Conservation (phyloP, 2,329 filamentous ascomycete genomes). For the Aspergillus viridinutans region DNA sequence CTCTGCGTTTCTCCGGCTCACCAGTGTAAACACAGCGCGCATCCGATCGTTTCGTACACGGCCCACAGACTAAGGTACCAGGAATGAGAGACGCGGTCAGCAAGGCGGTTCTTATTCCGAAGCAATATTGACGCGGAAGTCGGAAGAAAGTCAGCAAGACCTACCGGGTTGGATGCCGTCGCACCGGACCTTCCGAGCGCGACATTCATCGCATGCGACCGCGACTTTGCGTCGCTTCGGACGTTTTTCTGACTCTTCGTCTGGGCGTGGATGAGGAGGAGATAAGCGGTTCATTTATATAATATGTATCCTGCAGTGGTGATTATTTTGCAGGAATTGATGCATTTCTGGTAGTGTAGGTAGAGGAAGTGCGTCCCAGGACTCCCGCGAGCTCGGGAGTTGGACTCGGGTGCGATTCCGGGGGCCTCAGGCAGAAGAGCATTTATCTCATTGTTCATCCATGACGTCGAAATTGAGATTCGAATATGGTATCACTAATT, state of each 20-base stretch:
- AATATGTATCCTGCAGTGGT: background rate
- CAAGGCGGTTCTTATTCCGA: background rate
- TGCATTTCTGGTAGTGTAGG: background rate
- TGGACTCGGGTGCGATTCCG: background rate
- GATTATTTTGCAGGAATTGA: background rate
- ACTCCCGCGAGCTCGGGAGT: background rate
- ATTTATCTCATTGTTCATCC: background rate
- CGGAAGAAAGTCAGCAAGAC: background rate
- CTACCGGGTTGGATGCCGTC: constrained; percentile 17
- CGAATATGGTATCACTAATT: background rate
- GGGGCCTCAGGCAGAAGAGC: background rate
- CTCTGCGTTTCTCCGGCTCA: constrained; percentile 25
- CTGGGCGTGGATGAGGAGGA: background rate
- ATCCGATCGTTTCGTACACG: constrained; percentile 21
- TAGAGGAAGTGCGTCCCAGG: background rate
- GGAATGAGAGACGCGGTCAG: constrained; percentile 1
- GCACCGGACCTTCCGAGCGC: constrained; percentile 15
- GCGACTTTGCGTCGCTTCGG: constrained; percentile 16
- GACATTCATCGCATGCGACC: constrained; percentile 17
- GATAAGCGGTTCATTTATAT: constrained; percentile 1
- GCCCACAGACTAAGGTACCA: constrained; percentile 23
- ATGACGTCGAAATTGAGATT: background rate
- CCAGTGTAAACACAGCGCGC: constrained; percentile 24
- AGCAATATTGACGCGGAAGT: background rate
- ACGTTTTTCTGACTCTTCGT: background rate